A percentile compares a stretch with the other conserved stretches of the same genome.
Evolutionary conservation across 169 alveolate genomes (phyloP).

Genomic region (Plasmodium cynomolgi): DNA sequence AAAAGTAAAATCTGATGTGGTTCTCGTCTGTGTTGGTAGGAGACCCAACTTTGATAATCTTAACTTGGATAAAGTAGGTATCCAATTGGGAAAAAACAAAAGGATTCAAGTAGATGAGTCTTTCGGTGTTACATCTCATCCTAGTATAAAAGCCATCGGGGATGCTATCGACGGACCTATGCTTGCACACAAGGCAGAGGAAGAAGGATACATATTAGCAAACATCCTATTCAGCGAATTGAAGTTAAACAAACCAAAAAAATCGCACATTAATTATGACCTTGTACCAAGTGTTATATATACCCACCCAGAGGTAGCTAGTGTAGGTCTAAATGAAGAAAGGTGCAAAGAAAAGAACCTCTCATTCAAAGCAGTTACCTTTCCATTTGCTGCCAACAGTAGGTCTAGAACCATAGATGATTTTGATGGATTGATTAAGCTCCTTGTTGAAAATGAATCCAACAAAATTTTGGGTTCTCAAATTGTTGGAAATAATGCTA

Average conservation of each 20-base stretch:
- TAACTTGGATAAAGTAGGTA: conserved; percentile 92
- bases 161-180: conserved; percentile 98
- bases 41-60: conserved; percentile 94
- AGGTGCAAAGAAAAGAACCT: conserved; percentile 86
- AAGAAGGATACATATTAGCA: conserved; percentile 97
- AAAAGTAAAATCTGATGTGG: conserved; percentile 84
- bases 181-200: conserved; percentile 99
- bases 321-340: conserved; percentile 98
- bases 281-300: conserved; percentile 97
- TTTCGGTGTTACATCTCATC: conserved; percentile 80
- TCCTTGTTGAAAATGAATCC: conserved; percentile 90
- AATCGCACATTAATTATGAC: conserved; percentile 91
- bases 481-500: conserved; percentile 97
- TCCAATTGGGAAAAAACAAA: conserved; percentile 89
- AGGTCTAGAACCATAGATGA: conserved; percentile 96
- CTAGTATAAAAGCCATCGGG: conserved; percentile 97
- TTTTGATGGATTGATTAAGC: conserved; percentile 94
- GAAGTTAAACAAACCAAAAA: conserved; percentile 73
- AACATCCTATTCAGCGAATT: conserved; percentile 90
- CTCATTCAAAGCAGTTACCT: conserved; percentile 91
- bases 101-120: conserved; percentile 85
- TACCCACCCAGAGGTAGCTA: conserved; percentile 98
- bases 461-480: conserved; percentile 97
- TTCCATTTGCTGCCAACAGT: conserved; percentile 97
- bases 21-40: conserved; percentile 97